Base-by-base conservation (phyloP, 306 rosid genomes). In the Delonix regia region DNA sequence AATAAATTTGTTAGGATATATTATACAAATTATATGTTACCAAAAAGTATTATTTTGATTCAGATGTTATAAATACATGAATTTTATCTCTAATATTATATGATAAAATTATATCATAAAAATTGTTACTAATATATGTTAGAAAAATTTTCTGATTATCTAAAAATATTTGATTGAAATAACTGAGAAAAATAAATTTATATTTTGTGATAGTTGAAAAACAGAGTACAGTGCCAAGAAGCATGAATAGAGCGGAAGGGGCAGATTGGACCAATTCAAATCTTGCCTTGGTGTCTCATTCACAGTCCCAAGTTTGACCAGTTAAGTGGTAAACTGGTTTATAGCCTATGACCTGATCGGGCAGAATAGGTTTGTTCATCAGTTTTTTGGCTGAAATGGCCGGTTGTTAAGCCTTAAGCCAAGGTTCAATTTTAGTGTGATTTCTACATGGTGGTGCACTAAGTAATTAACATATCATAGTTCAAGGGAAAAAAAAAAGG, bases 361-460 rank as follows among this genome's bases (percentile, higher is more conserved):
- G 21, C 41, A 60, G 41, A n/a, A n/a, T 12, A 6, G 66, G 39
- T 27, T 34, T 2, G 38, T 34, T 34, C 38, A 34, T 6, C 30
- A 14, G 11, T 11, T 15, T 60, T 2, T 11, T 28, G 11, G 41
- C 28, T 0, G 11, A 60, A 28, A 14, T 14, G 19, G 41, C 12
- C 5, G 66, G 41, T 15, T 15, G n/a, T n/a, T n/a, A n/a, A n/a
- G n/a, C n/a, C n/a, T n/a, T n/a, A n/a, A 69, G 24, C 7, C 74
- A 14, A 16, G 13, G 74, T 7, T 47, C 38, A 7, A 15, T 45
- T 69, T 69, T 41, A 41, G 36, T 45, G 52, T 38, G 59, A 56
- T 68, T 81, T 72, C 21, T 61, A 7, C 30, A 55, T 42, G 69
- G 25, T 16, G 59, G 56, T 63, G 69, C 25, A 21, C 55, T 39